phyloP scores from a whole-genome alignment of 495 filamentous ascomycete genomes.

The Penicillium longicatenatum region DNA sequence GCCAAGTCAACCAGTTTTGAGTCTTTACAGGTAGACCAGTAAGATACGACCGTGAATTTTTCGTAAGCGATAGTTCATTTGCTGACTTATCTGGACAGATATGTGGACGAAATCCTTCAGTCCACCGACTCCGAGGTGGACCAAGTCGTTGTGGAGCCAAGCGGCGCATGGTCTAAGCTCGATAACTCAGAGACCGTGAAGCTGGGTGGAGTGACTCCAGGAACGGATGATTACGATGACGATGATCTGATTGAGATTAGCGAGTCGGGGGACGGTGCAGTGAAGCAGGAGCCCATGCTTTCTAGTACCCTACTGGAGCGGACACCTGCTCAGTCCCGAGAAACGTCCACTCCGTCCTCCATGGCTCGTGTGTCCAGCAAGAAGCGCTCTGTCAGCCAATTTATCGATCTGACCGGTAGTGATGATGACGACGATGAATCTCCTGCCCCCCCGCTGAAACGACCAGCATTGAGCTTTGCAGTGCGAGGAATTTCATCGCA shows the following conservation, averaged over 20 bases:
- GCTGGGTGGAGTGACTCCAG: constrained; percentile 38
- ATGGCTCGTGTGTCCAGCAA: constrained; percentile 46
- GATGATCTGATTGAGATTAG: constrained; percentile 72
- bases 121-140: constrained; percentile 68
- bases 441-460: constrained; percentile 58
- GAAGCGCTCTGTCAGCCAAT: constrained; percentile 63
- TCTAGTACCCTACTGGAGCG: constrained; percentile 42
- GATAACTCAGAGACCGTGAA: constrained; percentile 38
- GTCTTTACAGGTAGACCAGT: constrained; percentile 84
- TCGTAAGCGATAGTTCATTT: constrained; percentile 4
- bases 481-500: constrained; percentile 23
- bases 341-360: constrained; percentile 52
- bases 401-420: constrained; percentile 80
- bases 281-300: constrained; percentile 50
- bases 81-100: constrained; percentile 51
- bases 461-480: constrained; percentile 29
- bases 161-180: constrained; percentile 71
- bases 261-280: constrained; percentile 46
- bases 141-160: constrained; percentile 87
- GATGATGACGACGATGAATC: constrained; percentile 68
- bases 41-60: constrained; percentile 31
- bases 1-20: constrained; percentile 81
- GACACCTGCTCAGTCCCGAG: constrained; percentile 57
- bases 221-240: constrained; percentile 59
- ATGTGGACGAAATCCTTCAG: constrained; percentile 82